These are phyloP conservation scores for Miscanthus lutarioriparius DNA, from an alignment of 176 grass and related monocot genomes.

Conservation along the genomic window DNA sequence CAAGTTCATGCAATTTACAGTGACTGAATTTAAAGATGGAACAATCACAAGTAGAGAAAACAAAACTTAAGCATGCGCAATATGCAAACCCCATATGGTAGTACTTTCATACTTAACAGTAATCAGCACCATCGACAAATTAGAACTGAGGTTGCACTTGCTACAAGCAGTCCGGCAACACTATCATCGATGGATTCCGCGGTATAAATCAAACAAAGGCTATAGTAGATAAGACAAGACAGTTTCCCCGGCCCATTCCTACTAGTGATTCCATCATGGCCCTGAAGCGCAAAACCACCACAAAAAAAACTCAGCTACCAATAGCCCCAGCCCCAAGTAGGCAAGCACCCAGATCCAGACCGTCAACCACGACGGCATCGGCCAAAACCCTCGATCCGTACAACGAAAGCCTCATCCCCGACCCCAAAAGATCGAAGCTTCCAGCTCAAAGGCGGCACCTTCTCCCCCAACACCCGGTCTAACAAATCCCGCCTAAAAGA, in stretches of 20 bases:
- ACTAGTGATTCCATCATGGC: not conserved
- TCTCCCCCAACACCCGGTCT: not conserved
- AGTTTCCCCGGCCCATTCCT: not conserved
- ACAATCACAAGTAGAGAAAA: not conserved
- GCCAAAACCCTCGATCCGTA: not conserved
- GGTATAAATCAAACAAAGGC: not conserved
- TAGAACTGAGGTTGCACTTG: not conserved
- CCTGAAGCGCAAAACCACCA: not conserved
- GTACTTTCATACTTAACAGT: not conserved
- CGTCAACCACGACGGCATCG: not conserved
- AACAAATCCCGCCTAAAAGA: not conserved
- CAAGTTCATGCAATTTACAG: not conserved
- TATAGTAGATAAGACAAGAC: not conserved
- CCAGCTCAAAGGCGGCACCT: not conserved
- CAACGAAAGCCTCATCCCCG: not conserved
- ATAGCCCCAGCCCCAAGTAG: not conserved
- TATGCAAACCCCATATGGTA: not conserved
- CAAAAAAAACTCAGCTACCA: not conserved
- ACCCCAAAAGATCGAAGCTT: not conserved
- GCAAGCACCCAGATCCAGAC: conserved; percentile 35
- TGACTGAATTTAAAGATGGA: not conserved
- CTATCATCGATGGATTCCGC: not conserved
- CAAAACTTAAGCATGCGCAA: not conserved
- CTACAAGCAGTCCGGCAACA: not conserved
- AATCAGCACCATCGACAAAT: not conserved